Evolutionary conservation across 306 rosid species (phyloP).

Genomic region (Castanea mollissima): DNA sequence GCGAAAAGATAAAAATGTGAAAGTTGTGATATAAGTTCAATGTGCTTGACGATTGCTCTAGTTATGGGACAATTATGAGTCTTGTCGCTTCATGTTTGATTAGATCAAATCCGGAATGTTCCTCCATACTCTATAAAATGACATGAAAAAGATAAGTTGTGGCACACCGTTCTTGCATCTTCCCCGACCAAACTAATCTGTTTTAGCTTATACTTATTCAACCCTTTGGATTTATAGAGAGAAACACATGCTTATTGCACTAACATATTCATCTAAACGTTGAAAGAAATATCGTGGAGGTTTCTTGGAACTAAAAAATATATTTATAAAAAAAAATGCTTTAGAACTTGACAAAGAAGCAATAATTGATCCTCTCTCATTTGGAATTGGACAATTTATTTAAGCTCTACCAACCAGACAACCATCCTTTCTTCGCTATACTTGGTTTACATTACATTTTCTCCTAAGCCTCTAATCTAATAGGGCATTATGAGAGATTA

Average conservation of each 20-base stretch:
- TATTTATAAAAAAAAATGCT: no score
- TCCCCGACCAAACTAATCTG: constrained; percentile 16
- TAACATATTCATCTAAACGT: background rate
- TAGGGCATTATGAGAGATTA: no score
- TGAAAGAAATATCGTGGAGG: constrained; percentile 7
- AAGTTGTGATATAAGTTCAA: background rate
- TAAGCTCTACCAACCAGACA: background rate
- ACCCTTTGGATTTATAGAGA: background rate
- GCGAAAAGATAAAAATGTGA: background rate
- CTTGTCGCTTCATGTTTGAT: constrained; percentile 22
- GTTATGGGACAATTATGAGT: constrained; percentile 8
- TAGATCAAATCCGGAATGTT: constrained; percentile 11
- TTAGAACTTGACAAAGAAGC: background rate
- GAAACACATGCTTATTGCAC: constrained; percentile 1
- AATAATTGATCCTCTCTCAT: background rate
- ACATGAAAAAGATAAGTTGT: background rate
- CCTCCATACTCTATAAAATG: background rate
- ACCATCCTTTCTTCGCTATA: no score
- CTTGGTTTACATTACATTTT: no score
- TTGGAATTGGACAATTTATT: background rate
- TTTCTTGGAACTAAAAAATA: constrained; percentile 2
- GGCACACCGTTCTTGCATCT: constrained; percentile 13
- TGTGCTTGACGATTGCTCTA: background rate
- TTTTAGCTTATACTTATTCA: background rate
- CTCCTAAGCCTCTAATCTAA: no score